A percentile compares a stretch with the other conserved stretches of the same genome.
These are phyloP conservation scores for Chenopodium album DNA, from an alignment of 148 eudicot species.

Conservation along the genomic window DNA sequence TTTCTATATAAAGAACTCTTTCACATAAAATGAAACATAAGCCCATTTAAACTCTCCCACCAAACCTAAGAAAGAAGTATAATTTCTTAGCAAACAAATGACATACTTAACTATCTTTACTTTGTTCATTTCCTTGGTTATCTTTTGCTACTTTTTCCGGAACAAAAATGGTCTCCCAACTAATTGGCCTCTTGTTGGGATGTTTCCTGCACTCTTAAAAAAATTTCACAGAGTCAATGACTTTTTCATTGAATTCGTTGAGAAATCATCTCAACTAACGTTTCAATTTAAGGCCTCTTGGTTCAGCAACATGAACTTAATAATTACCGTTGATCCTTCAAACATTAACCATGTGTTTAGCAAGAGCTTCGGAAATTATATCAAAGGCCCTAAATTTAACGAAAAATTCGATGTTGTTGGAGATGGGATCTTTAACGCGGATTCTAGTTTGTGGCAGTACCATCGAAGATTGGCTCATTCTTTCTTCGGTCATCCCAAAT, in stretches of 20 bases:
- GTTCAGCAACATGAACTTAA: constrained; percentile 42
- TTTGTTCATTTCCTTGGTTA: too few relatives aligned
- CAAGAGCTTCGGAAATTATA: constrained; percentile 44
- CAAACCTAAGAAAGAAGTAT: too few relatives aligned
- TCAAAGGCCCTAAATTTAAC: constrained; percentile 39
- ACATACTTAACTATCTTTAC: too few relatives aligned
- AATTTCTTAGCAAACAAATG: too few relatives aligned
- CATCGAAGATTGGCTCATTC: constrained; percentile 31
- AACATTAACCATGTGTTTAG: constrained; percentile 49
- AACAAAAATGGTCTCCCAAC: constrained; percentile 27
- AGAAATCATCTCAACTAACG: constrained; percentile 16
- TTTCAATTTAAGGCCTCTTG: constrained; percentile 49
- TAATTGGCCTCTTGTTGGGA: constrained; percentile 41
- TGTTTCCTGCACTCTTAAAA: constrained; percentile 37
- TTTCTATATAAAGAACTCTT: too few relatives aligned
- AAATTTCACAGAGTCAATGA: constrained; percentile 32
- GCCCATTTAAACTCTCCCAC: too few relatives aligned
- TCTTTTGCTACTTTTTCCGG: background rate
- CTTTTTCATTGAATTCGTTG: background rate
- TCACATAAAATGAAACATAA: too few relatives aligned
- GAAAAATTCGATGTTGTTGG: constrained; percentile 50
- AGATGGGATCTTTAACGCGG: constrained; percentile 54
- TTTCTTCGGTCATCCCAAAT: constrained; percentile 28
- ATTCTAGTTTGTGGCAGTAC: constrained; percentile 35
- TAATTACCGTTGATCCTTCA: constrained; percentile 40